Percentiles rank a stretch among this genome's conserved stretches.
Conservation (phyloP, 176 grass and related monocot genomes). For the Oryza australiensis region DNA sequence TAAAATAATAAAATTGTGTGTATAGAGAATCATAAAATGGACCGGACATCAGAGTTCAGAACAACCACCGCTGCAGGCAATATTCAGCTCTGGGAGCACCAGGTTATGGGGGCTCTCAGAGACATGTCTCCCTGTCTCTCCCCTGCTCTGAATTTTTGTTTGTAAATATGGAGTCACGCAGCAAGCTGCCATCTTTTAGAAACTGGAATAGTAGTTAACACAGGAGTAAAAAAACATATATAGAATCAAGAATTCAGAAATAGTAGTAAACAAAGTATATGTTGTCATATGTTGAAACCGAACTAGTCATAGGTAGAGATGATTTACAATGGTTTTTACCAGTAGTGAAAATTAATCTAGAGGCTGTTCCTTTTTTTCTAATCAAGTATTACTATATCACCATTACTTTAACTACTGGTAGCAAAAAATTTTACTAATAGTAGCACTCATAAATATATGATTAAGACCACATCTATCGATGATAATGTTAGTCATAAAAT, state of each 20-base stretch:
- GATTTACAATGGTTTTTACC: no score
- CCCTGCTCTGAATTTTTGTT: background rate
- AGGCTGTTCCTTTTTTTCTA: no score
- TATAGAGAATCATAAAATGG: background rate
- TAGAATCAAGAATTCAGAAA: background rate
- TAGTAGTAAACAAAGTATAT: background rate
- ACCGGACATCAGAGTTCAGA: background rate
- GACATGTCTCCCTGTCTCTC: background rate
- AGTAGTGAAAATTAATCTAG: no score
- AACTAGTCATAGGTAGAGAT: no score
- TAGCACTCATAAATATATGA: no score
- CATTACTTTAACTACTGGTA: no score
- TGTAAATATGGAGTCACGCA: background rate
- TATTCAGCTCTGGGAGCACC: constrained; percentile 2
- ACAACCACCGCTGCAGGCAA: background rate
- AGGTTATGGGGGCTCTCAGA: background rate
- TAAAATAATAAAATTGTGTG: background rate
- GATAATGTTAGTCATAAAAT: no score
- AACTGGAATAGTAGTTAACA: background rate
- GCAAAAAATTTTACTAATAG: no score
- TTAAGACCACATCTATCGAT: no score
- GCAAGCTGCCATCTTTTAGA: background rate
- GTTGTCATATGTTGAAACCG: no score
- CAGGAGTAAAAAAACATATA: background rate
- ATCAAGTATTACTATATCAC: no score